A percentile compares a stretch with the other conserved stretches of the same genome.
phyloP scores from a whole-genome alignment of 2,329 filamentous ascomycete species.

The Thelonectria olida region DNA sequence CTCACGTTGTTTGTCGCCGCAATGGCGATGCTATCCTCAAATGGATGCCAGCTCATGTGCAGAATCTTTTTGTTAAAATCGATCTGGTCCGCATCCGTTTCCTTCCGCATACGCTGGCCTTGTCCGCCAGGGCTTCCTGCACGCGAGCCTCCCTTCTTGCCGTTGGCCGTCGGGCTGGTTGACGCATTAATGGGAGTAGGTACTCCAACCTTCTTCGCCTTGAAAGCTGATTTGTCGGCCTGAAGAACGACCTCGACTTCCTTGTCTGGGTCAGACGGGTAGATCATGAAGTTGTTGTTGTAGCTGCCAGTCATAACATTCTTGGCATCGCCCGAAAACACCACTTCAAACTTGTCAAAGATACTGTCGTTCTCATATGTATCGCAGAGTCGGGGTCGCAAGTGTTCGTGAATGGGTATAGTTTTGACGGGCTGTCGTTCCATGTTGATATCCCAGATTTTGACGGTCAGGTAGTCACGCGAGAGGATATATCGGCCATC shows the following conservation, averaged over 20 bases:
- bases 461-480: conserved; percentile 96
- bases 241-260: conserved; percentile 97
- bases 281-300: conserved; percentile 99
- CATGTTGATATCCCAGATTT: conserved; percentile 99
- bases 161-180: conserved; percentile 76
- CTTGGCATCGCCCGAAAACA: conserved; percentile 97
- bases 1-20: conserved; percentile 99
- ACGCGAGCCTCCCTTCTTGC: conserved; percentile 89
- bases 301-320: conserved; percentile 99
- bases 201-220: conserved; percentile 99
- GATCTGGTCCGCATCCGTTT: conserved; percentile 98
- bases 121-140: conserved; percentile 85
- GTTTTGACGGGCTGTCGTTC: conserved; percentile 97
- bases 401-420: conserved; percentile 97
- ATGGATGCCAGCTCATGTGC: conserved; percentile 99
- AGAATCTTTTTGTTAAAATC: conserved; percentile 99
- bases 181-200: conserved; percentile 94
- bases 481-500: conserved; percentile 98
- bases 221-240: conserved; percentile 98
- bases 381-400: conserved; percentile 92
- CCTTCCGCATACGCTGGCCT: conserved; percentile 96
- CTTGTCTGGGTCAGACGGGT: conserved; percentile 93
- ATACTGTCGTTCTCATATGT: conserved; percentile 99
- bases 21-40: conserved; percentile 99
- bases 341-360: conserved; percentile 99